Evolutionary conservation across 768 basidiomycete species (phyloP), one percentile per base, ranked within the genome.

Genomic region (Trametes elegans): DNA sequence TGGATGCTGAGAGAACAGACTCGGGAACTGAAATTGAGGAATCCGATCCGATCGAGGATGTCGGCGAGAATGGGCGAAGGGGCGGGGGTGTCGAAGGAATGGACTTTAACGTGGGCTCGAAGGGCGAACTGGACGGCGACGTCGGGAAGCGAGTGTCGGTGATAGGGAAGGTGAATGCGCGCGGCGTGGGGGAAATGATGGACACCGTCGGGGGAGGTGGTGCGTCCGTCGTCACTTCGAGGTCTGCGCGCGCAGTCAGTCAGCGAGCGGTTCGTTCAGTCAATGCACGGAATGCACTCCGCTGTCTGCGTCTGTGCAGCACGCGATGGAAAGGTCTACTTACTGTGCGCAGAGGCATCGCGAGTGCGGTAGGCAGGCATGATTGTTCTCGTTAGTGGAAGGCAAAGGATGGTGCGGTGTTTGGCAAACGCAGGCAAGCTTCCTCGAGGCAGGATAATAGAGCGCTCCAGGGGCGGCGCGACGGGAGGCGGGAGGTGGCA

Each of bases 341-440:
- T 50, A 77, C 78, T 70, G 67, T 74, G 75, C 68, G 78, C 71
- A 61, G 76, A 79, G 77, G 79, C 84, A 77, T 88, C 85, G 77
- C 85, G 85, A 69, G 87, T 88, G 75, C 87, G 87, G 67, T 83
- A 76, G 47, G 85, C 85, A 71, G 87, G 87, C 87, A 89, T 89
- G 79, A 80, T 83, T 71, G 75, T 60, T 62, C 62, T 64, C 62
- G 64, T 65, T 55, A 62, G 61, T 49, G 49, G 48, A 53, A 54
- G 59, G 60, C 45, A 62, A 59, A 61, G 66, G 65, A 35, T 61
- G 60, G 70, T 64, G 67, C 55, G 62, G 46, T 58, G 57, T 61
- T 55, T 56, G 64, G 62, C 53, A 59, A 58, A 62, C 62, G 63
- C 57, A 57, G 55, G 61, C 53, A 46, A 57, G 63, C 50, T 58